These are phyloP conservation scores for Piloderma croceum DNA, from an alignment of 768 basidiomycete species.

Conservation along the genomic window DNA sequence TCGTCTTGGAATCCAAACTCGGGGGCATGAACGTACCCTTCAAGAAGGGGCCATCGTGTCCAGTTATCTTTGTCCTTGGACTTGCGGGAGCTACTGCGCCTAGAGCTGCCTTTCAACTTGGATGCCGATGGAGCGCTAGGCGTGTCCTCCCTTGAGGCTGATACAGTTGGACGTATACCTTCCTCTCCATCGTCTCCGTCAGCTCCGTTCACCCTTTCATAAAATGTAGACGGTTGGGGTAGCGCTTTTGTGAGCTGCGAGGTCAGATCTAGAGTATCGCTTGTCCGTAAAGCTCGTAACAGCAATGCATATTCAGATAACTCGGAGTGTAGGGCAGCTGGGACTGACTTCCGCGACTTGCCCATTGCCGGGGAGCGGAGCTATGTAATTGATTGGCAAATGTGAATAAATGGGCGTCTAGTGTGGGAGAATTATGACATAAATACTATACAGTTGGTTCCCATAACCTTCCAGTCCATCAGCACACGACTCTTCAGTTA, in stretches of 20 bases:
- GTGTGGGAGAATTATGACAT: slow-evolving; percentile 40
- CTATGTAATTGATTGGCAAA: neutral
- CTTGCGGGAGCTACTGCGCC: slow-evolving; percentile 12
- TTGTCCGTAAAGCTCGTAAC: slow-evolving; percentile 57
- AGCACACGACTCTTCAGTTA: slow-evolving; percentile 8
- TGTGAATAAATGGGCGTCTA: slow-evolving; percentile 18
- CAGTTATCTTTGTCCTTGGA: slow-evolving; percentile 41
- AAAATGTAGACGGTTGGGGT: slow-evolving; percentile 14
- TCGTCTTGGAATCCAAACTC: slow-evolving; percentile 73
- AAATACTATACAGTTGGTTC: slow-evolving; percentile 7
- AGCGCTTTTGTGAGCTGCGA: slow-evolving; percentile 42
- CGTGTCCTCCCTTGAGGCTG: neutral
- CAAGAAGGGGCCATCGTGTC: slow-evolving; percentile 73
- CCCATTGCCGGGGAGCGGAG: slow-evolving; percentile 27
- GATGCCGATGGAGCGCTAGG: slow-evolving; percentile 3
- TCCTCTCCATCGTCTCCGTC: slow-evolving; percentile 23
- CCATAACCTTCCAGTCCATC: slow-evolving; percentile 18
- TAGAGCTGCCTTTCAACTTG: slow-evolving; percentile 17
- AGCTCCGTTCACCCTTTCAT: slow-evolving; percentile 18
- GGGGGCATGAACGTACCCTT: slow-evolving; percentile 55
- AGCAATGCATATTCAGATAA: slow-evolving; percentile 63
- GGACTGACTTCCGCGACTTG: slow-evolving; percentile 42
- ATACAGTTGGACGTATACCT: slow-evolving; percentile 1
- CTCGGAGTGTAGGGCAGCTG: slow-evolving; percentile 54
- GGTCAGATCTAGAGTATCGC: slow-evolving; percentile 51